Evolutionary conservation across 2,329 filamentous ascomycete species (phyloP).

Genomic region (Aureobasidium sp.): DNA sequence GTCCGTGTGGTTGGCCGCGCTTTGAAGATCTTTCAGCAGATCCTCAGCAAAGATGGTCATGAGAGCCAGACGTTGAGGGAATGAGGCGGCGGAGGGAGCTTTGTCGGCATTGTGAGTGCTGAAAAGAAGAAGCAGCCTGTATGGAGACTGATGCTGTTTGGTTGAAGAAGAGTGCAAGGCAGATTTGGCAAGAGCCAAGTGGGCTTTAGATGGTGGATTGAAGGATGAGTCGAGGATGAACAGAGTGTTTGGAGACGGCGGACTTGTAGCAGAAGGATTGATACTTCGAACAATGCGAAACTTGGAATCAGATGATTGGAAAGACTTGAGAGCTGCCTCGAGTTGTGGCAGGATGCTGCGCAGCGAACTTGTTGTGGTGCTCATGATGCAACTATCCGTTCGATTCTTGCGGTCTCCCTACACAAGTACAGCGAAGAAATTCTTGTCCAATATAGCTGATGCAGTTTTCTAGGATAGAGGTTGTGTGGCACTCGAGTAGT

Average conservation of each 20-base stretch:
- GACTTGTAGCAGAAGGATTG: conserved; percentile 13
- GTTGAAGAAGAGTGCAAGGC: conserved; percentile 37
- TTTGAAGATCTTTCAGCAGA: conserved; percentile 23
- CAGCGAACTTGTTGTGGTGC: conserved; percentile 1
- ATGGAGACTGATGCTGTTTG: conserved; percentile 26
- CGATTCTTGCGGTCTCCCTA: not conserved
- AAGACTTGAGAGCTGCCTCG: conserved; percentile 32
- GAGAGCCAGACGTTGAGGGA: conserved; percentile 59
- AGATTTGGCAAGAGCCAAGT: conserved; percentile 46
- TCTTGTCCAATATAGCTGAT: not conserved
- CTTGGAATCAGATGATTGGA: conserved; percentile 29
- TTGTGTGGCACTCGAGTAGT: conserved; percentile 2
- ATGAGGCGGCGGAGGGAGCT: conserved; percentile 56
- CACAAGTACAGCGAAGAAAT: not conserved
- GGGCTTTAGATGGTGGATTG: conserved; percentile 55
- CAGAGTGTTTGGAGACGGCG: conserved; percentile 34
- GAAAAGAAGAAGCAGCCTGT: conserved; percentile 49
- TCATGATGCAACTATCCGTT: not conserved
- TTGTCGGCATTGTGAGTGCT: conserved; percentile 60
- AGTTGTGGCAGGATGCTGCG: conserved; percentile 30
- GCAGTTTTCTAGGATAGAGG: not conserved
- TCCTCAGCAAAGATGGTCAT: conserved; percentile 62
- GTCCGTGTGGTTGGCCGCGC: not conserved
- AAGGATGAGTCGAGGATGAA: conserved; percentile 59
- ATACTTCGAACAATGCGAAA: conserved; percentile 29